A percentile compares a stretch with the other conserved stretches of the same genome.
Evolutionary conservation across 108 stramenopile species (phyloP).

Genomic region (Schizochytrium sp.): DNA sequence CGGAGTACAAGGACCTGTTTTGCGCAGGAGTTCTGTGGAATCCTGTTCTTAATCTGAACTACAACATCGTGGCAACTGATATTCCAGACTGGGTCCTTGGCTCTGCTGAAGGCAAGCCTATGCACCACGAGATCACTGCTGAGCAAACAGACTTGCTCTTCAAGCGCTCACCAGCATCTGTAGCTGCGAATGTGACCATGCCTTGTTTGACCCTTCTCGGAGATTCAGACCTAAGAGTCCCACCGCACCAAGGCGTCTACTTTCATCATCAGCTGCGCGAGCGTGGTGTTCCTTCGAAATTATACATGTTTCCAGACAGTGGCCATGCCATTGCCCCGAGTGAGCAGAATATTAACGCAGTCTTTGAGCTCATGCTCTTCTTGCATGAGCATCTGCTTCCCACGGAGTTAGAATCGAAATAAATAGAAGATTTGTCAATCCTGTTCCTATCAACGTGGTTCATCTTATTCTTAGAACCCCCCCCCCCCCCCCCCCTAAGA

Average conservation of each 20-base stretch:
- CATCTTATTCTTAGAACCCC: too few species aligned
- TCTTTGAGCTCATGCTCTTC: neutral
- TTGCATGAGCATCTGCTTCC: conserved; percentile 28
- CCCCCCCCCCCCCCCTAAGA: too few species aligned
- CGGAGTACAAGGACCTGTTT: conserved; percentile 49
- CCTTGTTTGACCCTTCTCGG: conserved; percentile 39
- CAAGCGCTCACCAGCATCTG: neutral
- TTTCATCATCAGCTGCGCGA: neutral
- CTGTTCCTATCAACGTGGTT: too few species aligned
- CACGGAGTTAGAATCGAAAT: neutral
- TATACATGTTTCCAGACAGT: conserved; percentile 9
- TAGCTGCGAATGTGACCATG: conserved; percentile 34
- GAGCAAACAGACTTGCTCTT: neutral
- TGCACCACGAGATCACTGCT: neutral
- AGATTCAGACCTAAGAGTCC: conserved; percentile 1
- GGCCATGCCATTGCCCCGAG: conserved; percentile 49
- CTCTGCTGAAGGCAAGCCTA: neutral
- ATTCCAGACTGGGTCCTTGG: conserved; percentile 51
- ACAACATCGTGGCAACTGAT: conserved; percentile 29
- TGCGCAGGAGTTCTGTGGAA: conserved; percentile 38
- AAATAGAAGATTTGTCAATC: neutral
- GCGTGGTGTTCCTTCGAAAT: conserved; percentile 7
- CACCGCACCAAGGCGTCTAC: conserved; percentile 9
- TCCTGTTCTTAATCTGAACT: conserved; percentile 31
- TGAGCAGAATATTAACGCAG: conserved; percentile 47